A percentile compares a stretch with the other conserved stretches of the same genome.
phyloP scores from a whole-genome alignment of 331 rosid genomes.

The Malus hybrid region DNA sequence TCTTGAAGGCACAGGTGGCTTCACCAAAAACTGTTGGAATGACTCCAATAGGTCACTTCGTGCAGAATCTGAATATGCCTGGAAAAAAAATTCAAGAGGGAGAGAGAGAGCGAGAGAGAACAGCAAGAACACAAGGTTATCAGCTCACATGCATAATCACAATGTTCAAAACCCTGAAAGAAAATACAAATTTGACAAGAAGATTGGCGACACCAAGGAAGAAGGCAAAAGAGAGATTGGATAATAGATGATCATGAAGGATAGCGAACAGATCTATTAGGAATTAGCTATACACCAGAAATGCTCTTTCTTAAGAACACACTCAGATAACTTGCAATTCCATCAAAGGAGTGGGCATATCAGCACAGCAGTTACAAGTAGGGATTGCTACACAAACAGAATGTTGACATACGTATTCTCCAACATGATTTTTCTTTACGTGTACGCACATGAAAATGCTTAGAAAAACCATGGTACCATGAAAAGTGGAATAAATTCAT shows the following conservation, averaged over 20 bases:
- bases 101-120: background rate
- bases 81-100: background rate
- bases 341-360: background rate
- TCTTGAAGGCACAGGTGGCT: slow-evolving; percentile 30
- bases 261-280: background rate
- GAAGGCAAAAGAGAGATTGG: background rate
- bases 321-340: background rate
- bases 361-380: background rate
- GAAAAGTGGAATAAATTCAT: background rate
- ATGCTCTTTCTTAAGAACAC: background rate
- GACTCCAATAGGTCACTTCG: slow-evolving; percentile 25
- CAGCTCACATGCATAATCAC: background rate
- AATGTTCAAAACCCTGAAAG: background rate
- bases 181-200: background rate
- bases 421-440: background rate
- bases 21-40: slow-evolving; percentile 10
- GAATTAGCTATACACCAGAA: background rate
- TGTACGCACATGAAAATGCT: background rate
- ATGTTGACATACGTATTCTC: background rate
- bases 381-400: background rate
- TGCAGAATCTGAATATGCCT: slow-evolving; percentile 18
- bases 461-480: background rate
- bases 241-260: background rate
- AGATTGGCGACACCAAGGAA: background rate
- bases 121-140: background rate